Base-by-base conservation (phyloP, 2,329 filamentous ascomycete species). In the Arthroderma sp. region DNA sequence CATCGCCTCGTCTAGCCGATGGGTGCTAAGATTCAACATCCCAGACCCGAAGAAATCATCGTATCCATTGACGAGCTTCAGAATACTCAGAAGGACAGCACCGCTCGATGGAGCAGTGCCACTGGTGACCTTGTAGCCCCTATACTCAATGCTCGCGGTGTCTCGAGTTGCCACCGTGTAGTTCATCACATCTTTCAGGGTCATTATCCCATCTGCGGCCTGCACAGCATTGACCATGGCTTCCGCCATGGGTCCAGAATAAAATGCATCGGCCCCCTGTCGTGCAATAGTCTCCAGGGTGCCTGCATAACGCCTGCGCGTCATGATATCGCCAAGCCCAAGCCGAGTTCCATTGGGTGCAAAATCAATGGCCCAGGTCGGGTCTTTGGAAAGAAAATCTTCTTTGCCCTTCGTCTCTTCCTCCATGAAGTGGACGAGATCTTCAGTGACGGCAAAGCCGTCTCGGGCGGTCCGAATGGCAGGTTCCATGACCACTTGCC, bases 41-140 rank as follows among this genome's bases (percentile, higher is more conserved):
- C 75, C 66, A 1, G 71, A 63, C 8, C 77, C 65, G 11, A 77
- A 79, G 40, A 89, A 78, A 33, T 67, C 61, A 0, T 74, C 65
- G 55, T 86, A 93, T 11, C 84, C 82, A 61, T 89, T 81, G 62
- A 95, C 74, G 30, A 81, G 86, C 58, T 94, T 94, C 56, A 96
- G 69, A 2, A 81, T 79, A 45, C 77, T 79, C 53, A 94, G 69
- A 4, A 78, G 78, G 1, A 95, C 79, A 38, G 76, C 75, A 6
- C 89, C 89, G 53, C 83, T 83, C 10, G 83, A 82, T 0, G 89
- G 89, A 0, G 86, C 80, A 36, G 78, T 78, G 72, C 59, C 60
- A 32, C 61, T 64, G 48, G 78, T 78, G 29, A 96, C 70, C 42
- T 75, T 80, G 61, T 78, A 83, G 30, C 80, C 83, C 10, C 81